These are phyloP conservation scores for Daldinia sp. DNA, from an alignment of 2,329 filamentous ascomycete genomes.

Conservation along the genomic window DNA sequence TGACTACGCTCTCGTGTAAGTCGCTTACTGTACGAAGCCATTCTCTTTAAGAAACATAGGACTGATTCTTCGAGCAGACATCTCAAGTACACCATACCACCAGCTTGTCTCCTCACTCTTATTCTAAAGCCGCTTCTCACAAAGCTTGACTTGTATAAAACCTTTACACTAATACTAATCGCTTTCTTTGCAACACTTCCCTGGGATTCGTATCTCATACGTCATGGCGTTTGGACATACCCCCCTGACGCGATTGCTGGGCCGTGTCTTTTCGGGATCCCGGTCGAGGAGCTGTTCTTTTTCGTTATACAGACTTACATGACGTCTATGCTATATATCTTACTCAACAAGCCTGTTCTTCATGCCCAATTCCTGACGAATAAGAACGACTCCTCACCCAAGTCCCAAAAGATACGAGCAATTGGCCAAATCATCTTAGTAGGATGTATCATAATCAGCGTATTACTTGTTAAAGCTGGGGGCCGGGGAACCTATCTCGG, in stretches of 20 bases:
- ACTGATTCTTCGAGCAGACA: slow-evolving; percentile 60
- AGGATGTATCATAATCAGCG: slow-evolving; percentile 58
- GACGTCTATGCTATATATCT: slow-evolving; percentile 74
- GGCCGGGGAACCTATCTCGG: slow-evolving; percentile 73
- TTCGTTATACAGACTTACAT: slow-evolving; percentile 83
- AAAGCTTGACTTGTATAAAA: slow-evolving; percentile 71
- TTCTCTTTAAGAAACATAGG: not conserved
- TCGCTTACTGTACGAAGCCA: not conserved
- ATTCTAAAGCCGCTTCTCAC: slow-evolving; percentile 72
- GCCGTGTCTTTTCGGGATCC: slow-evolving; percentile 72
- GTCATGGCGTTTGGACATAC: slow-evolving; percentile 77
- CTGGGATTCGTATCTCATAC: slow-evolving; percentile 82
- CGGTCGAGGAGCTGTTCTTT: slow-evolving; percentile 80
- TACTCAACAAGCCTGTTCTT: slow-evolving; percentile 74
- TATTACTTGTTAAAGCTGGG: slow-evolving; percentile 58
- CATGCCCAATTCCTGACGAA: slow-evolving; percentile 58
- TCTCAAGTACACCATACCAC: slow-evolving; percentile 74
- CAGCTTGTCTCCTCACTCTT: slow-evolving; percentile 68
- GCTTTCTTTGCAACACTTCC: slow-evolving; percentile 77
- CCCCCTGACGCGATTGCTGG: slow-evolving; percentile 74
- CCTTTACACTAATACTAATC: slow-evolving; percentile 69
- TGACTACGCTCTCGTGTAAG: slow-evolving; percentile 51
- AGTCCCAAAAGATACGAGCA: slow-evolving; percentile 51
- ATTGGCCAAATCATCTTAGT: slow-evolving; percentile 64
- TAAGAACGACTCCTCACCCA: slow-evolving; percentile 46